Evolutionary conservation across 106 monocot species (phyloP), one percentile per base, ranked within the genome.

Genomic region (Narthecium ossifragum): DNA sequence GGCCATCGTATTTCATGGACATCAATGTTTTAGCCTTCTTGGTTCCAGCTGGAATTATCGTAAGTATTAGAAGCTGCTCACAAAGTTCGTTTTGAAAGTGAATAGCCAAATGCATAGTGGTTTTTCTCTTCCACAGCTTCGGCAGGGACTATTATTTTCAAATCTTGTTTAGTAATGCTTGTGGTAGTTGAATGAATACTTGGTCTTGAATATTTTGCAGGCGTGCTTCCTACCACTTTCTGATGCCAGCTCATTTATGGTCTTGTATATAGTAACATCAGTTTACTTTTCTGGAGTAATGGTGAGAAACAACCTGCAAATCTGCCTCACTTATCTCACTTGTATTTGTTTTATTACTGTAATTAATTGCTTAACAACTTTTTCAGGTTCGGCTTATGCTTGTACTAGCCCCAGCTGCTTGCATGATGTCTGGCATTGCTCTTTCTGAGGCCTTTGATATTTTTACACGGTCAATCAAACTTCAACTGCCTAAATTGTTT

Each of bases 281-380:
- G 96, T 87, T n/a, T 96, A 96, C 63, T 96, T 96, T 55, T 96
- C 96, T 73, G 96, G 96, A 59, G 96, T 96, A 45, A 96, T 96
- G 96, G 96, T 96, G 66, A 84, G 78, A 26, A 67, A 52, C 33
- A 60, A 58, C 15, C 18, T 17, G 4, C 13, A 24, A 21, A 55
- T 18, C 1, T 61, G 34, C 24, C 0, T 21, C 3, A 3, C 0
- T 27, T 36, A 47, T 12, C 33, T 53, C 58, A 11, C 34, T 49
- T 21, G 30, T 40, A 15, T 0, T 59, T 27, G 13, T 69, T 24
- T 30, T 41, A 46, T 53, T 31, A 21, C 14, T 31, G 53, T 53
- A 14, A 17, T 64, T 34, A 4, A 26, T 51, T 36, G 51, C 29
- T 59, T 10, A 53, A 32, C 8, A 68, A 21, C 28, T 39, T 38